Conservation (phyloP, 441 rosid species). For the Mallotus repandus region DNA sequence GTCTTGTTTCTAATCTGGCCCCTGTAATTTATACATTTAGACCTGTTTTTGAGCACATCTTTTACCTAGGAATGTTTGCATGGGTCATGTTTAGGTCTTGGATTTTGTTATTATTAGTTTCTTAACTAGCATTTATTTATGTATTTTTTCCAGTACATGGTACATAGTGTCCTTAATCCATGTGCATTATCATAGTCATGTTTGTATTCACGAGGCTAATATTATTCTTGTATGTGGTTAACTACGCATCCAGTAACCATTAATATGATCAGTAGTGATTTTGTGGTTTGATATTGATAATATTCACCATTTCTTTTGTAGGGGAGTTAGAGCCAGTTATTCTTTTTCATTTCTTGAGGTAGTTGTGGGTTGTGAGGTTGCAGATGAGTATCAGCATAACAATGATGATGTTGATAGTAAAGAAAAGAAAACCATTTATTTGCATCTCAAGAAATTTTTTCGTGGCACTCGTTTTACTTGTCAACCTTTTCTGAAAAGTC, state of each 20-base stretch:
- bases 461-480: constrained; percentile 80
- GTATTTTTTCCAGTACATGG: background rate
- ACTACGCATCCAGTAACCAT: background rate
- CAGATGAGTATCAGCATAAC: constrained; percentile 35
- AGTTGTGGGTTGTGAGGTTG: constrained; percentile 73
- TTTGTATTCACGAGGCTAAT: background rate
- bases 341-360: constrained; percentile 85
- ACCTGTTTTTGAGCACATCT: constrained; percentile 1
- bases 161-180: background rate
- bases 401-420: constrained; percentile 25
- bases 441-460: constrained; percentile 89
- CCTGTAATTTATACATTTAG: background rate
- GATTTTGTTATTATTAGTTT: background rate
- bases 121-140: background rate
- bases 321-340: constrained; percentile 74
- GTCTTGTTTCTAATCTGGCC: background rate
- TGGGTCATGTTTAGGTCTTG: constrained; percentile 3
- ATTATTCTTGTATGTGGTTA: background rate
- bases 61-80: background rate
- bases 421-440: constrained; percentile 50
- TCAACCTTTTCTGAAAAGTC: constrained; percentile 64
- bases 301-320: constrained; percentile 32
- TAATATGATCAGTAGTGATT: background rate
- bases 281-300: constrained; percentile 23
- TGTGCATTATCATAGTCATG: background rate